Evolutionary conservation across 345 rosid species (phyloP), one percentile per base, ranked within the genome.

Genomic region (Eucalyptus grandis): DNA sequence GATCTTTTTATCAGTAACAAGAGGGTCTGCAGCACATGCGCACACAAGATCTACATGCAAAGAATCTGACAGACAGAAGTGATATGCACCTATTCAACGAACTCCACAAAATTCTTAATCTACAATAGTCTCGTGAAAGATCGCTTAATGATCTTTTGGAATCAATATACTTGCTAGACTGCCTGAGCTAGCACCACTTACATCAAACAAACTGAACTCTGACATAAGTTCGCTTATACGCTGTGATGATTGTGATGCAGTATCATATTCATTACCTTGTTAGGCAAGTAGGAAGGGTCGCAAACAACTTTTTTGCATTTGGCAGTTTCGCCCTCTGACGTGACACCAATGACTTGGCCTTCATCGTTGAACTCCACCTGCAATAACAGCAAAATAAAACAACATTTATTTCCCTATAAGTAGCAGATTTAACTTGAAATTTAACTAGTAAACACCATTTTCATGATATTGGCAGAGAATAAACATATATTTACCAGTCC

Each of bases 321-420:
- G n/a, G 99, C 99, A 89, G 99, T 98, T 95, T 96, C 99, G 86
- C 99, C 99, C 92, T 97, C 99, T 21, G 99, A 98, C 44, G 99
- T 96, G 85, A 98, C 99, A 90, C 99, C 99, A 60, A 26, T 7
- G 89, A 94, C 99, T 92, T 95, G 94, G 47, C 99, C 98, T 93
- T 96, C 98, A 80, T 93, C 97, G 53, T 98, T 92, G 9, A 96
- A 98, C 93, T 96, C 99, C 40, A 96, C 99, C 99, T 98, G 94
- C 88, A 86, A 91, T 77, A 51, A 89, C 30, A 90, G 86, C 56
- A 90, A 89, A 67, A 90, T 53, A 15, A 90, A 14, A 89, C 47
- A 40, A 46, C 62, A 50, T 51, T 51, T 49, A 31, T 40, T 53
- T 47, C 24, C 69, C 47, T 37, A 12, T 87, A 53, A 87, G 31